Percentiles rank a stretch among this genome's conserved stretches.
phyloP scores from a whole-genome alignment of 352 stramenopile species.

The Pythium insidiosum region DNA sequence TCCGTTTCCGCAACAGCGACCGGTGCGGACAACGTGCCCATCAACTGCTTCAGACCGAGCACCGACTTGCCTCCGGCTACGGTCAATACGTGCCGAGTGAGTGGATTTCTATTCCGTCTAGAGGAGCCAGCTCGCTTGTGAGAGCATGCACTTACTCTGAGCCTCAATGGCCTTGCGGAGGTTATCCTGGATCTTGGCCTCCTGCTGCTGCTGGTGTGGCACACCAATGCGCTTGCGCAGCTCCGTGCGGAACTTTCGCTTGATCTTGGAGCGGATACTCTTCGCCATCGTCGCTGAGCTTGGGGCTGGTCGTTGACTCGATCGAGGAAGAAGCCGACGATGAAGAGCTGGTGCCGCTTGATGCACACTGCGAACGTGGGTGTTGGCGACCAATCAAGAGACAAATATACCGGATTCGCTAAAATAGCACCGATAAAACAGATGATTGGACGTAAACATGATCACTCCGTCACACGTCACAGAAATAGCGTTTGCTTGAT shows the following conservation, averaged over 20 bases:
- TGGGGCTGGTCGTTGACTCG: too few relatives aligned
- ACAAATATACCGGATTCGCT: background rate
- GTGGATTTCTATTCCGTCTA: too few relatives aligned
- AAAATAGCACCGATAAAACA: too few relatives aligned
- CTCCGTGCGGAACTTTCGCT: conserved; percentile 84
- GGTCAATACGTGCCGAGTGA: too few relatives aligned
- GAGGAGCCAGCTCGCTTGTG: too few relatives aligned
- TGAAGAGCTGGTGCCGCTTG: background rate
- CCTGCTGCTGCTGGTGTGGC: conserved; percentile 56
- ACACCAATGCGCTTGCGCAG: conserved; percentile 76
- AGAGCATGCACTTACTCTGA: conserved; percentile 28
- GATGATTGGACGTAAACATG: conserved; percentile 1
- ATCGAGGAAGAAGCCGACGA: too few relatives aligned
- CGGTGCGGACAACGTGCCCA: conserved; percentile 39
- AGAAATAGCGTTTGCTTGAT: conserved; percentile 1
- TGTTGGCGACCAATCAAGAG: conserved; percentile 4
- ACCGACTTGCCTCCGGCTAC: conserved; percentile 38
- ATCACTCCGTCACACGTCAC: too few relatives aligned
- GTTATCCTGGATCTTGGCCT: conserved; percentile 81
- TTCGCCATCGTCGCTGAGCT: conserved; percentile 85
- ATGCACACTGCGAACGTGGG: too few relatives aligned
- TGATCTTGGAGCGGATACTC: conserved; percentile 87
- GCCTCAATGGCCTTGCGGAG: conserved; percentile 71
- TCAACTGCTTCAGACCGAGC: conserved; percentile 62
- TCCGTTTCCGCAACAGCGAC: conserved; percentile 22